These are phyloP conservation scores for Termitomyces sp. DNA, from an alignment of 768 basidiomycete species.

Conservation along the genomic window DNA sequence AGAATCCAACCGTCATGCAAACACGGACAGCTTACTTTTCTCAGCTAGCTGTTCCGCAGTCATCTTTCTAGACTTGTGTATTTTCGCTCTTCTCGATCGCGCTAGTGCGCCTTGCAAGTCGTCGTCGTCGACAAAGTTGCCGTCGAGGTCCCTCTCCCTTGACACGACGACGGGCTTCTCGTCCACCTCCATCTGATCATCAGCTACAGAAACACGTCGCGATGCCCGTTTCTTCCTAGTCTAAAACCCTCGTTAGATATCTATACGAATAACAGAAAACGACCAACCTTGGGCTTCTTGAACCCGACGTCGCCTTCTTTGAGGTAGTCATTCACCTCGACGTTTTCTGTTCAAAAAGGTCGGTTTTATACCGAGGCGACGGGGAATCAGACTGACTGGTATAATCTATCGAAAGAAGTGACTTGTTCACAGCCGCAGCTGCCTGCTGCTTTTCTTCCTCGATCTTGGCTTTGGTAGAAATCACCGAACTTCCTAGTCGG, in stretches of 20 bases:
- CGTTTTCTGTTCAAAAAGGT: constrained; percentile 55
- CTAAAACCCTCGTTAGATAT: constrained; percentile 29
- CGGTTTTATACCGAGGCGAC: neutral
- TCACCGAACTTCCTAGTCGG: constrained; percentile 63
- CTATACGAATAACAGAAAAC: neutral
- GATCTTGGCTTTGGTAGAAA: constrained; percentile 33
- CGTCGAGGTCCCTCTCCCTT: constrained; percentile 67
- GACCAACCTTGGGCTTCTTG: constrained; percentile 83
- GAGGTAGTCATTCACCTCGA: constrained; percentile 81
- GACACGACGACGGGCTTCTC: constrained; percentile 59
- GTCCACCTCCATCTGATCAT: constrained; percentile 77
- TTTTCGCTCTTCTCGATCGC: constrained; percentile 75
- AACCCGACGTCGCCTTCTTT: constrained; percentile 91
- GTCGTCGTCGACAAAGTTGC: constrained; percentile 96
- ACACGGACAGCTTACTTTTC: constrained; percentile 45
- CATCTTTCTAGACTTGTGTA: constrained; percentile 69
- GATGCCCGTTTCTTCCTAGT: constrained; percentile 90
- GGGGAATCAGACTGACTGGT: constrained; percentile 52
- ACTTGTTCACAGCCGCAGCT: constrained; percentile 69
- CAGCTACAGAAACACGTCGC: constrained; percentile 43
- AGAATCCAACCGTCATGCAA: neutral
- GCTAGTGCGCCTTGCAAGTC: constrained; percentile 93
- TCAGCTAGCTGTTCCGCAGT: constrained; percentile 79
- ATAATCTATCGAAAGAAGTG: constrained; percentile 83
- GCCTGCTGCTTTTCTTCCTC: constrained; percentile 44